Percentiles rank a stretch among this genome's conserved stretches.
Conservation (phyloP, 495 filamentous ascomycete species). For the Polyplosphaeria fusca region DNA sequence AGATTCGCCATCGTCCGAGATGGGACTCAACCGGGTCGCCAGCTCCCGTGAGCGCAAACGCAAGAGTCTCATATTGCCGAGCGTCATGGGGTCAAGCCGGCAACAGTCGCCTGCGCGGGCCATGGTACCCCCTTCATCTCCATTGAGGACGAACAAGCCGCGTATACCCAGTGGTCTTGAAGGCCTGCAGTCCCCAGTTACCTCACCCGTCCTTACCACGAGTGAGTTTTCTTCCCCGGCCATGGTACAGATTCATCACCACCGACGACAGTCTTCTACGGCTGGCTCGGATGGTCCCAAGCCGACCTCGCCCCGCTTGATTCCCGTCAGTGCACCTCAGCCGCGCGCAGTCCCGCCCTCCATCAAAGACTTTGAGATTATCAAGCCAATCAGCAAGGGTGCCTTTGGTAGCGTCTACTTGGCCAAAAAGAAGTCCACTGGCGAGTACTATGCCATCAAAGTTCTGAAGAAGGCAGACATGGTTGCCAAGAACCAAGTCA, state of each 20-base stretch:
- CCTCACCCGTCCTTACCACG: constrained; percentile 78
- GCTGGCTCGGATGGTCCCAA: constrained; percentile 65
- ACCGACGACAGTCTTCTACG: constrained; percentile 89
- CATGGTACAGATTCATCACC: constrained; percentile 60
- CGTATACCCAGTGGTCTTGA: constrained; percentile 72
- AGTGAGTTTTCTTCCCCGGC: constrained; percentile 78
- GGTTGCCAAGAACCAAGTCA: constrained; percentile 99
- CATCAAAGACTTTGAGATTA: constrained; percentile 99
- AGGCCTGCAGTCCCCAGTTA: constrained; percentile 75
- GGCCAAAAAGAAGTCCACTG: constrained; percentile 96
- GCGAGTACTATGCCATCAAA: constrained; percentile 98
- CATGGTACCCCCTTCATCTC: constrained; percentile 72
- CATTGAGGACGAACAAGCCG: constrained; percentile 80
- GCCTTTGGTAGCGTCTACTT: constrained; percentile 98
- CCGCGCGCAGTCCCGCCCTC: constrained; percentile 85
- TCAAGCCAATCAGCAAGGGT: constrained; percentile 98
- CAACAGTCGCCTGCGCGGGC: constrained; percentile 78
- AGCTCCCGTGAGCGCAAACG: constrained; percentile 76
- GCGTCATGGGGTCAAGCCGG: constrained; percentile 62
- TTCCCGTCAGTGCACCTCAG: constrained; percentile 64
- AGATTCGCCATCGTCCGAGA: constrained; percentile 87
- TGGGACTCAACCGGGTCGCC: constrained; percentile 64
- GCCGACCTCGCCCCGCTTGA: constrained; percentile 77
- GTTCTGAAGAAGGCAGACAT: constrained; percentile 98
- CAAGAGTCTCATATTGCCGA: constrained; percentile 74